Evolutionary conservation across 116 monocot species (phyloP), one percentile per base, ranked within the genome.

Genomic region (Zostera marina): DNA sequence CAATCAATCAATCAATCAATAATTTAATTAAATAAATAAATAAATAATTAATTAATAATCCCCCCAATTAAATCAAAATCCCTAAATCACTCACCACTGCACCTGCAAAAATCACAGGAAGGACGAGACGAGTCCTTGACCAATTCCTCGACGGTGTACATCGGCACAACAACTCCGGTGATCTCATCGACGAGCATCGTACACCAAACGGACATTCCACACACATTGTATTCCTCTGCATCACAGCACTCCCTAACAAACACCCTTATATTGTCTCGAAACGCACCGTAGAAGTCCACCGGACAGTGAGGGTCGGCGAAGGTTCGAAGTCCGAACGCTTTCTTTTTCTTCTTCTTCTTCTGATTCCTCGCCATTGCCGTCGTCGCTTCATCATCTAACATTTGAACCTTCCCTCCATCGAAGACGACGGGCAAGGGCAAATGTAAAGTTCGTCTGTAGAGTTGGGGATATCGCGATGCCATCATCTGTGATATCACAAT

Each of bases 21-120:
- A n/a, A n/a, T n/a, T n/a, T n/a, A n/a, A n/a, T n/a, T n/a, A n/a
- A n/a, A n/a, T n/a, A n/a, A n/a, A n/a, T n/a, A n/a, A n/a, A n/a
- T n/a, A n/a, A n/a, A n/a, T n/a, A n/a, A n/a, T n/a, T n/a, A n/a
- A n/a, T n/a, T n/a, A n/a, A n/a, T n/a, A n/a, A n/a, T n/a, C n/a
- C n/a, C n/a, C n/a, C n/a, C n/a, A n/a, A n/a, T 19, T 19, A 48
- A 19, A 48, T 19, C 16, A 32, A 32, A 56, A 38, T 3, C 12
- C 4, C n/a, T 13, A 32, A 26, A 56, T 19, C 11, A 47, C 87
- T 76, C 64, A 88, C 94, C 94, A 54, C 72, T 66, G 59, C 79
- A 80, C 20, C 94, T 76, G 63, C 94, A 94, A 52, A 73, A 66
- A 40, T 88, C 77, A 68, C 94, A 94, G 66, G 77, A 74, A 9